Percentiles rank a stretch among this genome's conserved stretches.
Conservation (phyloP, 2,329 filamentous ascomycete species). For the Sarocladiaceae sp. region DNA sequence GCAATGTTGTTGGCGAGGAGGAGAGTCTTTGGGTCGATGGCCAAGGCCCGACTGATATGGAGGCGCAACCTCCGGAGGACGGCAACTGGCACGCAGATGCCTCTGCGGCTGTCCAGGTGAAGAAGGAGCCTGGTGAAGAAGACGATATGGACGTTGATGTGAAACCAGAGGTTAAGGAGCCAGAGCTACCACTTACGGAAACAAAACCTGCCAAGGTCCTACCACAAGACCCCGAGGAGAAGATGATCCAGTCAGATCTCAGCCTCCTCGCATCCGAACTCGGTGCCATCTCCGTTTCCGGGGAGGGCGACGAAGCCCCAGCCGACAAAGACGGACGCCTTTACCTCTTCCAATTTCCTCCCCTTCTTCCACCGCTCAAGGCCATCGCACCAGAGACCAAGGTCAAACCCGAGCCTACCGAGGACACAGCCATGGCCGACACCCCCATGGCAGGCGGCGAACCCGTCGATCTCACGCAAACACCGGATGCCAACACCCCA, state of each 20-base stretch:
- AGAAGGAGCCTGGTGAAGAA: conserved; percentile 40
- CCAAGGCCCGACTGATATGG: conserved; percentile 11
- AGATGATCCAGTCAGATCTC: conserved; percentile 34
- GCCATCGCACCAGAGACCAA: conserved; percentile 21
- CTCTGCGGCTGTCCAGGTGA: conserved; percentile 28
- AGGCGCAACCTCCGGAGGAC: conserved; percentile 30
- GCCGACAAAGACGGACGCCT: conserved; percentile 49
- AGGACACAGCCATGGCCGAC: conserved; percentile 33
- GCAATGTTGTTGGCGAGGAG: conserved; percentile 26
- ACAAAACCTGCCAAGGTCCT: conserved; percentile 18
- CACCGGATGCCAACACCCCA: conserved; percentile 18
- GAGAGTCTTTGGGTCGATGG: conserved; percentile 41
- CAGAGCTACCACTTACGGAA: conserved; percentile 16
- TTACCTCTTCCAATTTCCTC: conserved; percentile 63
- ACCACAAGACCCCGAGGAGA: conserved; percentile 33
- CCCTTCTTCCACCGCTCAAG: conserved; percentile 53
- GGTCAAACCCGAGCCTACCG: conserved; percentile 39
- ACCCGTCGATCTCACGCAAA: conserved; percentile 39
- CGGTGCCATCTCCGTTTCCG: conserved; percentile 30
- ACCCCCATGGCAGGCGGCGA: conserved; percentile 18
- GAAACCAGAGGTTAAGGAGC: conserved; percentile 17
- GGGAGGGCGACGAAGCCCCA: conserved; percentile 24
- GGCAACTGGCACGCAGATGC: conserved; percentile 39
- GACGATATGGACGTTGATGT: conserved; percentile 35
- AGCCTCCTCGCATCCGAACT: conserved; percentile 38